A percentile compares a stretch with the other conserved stretches of the same genome.
Conservation (phyloP, 2,329 filamentous ascomycete genomes). For the Cytospora schulzeri region DNA sequence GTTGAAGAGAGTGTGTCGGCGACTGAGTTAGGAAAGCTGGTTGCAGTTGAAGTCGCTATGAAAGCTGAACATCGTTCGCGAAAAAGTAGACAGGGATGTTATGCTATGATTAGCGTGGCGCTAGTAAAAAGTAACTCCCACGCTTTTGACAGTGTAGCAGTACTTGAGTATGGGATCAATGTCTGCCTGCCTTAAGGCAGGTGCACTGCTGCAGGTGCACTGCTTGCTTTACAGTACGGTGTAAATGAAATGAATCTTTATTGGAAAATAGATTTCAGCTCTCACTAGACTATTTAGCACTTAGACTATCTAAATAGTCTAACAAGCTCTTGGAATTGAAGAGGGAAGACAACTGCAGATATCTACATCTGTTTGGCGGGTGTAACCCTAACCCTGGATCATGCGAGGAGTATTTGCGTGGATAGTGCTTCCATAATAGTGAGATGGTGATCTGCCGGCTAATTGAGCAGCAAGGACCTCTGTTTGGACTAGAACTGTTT, state of each 20-base stretch:
- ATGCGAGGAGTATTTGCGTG: too few species aligned
- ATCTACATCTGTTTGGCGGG: too few species aligned
- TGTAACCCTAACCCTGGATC: not conserved
- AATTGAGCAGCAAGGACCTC: not conserved
- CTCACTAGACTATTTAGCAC: too few species aligned
- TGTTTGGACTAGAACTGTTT: too few species aligned
- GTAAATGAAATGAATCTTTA: too few species aligned
- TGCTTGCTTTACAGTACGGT: not conserved
- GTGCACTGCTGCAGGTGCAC: too few species aligned
- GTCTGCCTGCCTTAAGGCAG: not conserved
- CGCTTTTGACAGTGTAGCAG: not conserved
- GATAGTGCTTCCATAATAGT: too few species aligned
- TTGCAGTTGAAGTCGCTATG: not conserved
- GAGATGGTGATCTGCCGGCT: not conserved
- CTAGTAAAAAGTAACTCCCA: not conserved
- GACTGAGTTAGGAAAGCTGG: not conserved
- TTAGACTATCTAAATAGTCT: too few species aligned
- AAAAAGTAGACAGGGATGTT: not conserved
- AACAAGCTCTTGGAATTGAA: too few species aligned
- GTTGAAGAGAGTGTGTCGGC: not conserved
- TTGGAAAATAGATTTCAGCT: too few species aligned
- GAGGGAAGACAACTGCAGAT: not conserved
- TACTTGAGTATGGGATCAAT: not conserved
- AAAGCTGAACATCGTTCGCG: not conserved
- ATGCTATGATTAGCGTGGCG: not conserved